Conservation (phyloP, 768 basidiomycete genomes). For the Lyophyllum decastes region DNA sequence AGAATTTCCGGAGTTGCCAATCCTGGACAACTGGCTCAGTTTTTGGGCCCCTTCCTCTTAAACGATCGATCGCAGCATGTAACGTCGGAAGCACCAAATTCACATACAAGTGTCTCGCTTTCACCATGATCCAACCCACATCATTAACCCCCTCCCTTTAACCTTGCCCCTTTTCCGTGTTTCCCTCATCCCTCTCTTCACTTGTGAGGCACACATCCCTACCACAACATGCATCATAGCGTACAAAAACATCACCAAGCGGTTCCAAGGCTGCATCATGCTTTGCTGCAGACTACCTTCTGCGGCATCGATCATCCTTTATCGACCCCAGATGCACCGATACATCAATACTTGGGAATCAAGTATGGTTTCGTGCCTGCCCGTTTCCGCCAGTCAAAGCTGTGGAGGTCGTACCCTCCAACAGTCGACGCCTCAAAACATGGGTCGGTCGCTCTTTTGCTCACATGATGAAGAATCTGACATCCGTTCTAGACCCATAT, state of each 20-base stretch:
- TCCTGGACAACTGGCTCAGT: constrained; percentile 19
- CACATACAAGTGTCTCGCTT: constrained; percentile 23
- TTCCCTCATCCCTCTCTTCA: constrained; percentile 7
- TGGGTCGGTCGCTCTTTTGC: constrained; percentile 51
- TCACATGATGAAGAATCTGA: background rate
- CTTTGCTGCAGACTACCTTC: constrained; percentile 62
- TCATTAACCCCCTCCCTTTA: constrained; percentile 9
- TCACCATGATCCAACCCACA: constrained; percentile 13
- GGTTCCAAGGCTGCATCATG: constrained; percentile 47
- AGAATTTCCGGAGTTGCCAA: constrained; percentile 17
- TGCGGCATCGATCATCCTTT: constrained; percentile 61
- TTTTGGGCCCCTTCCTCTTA: constrained; percentile 15
- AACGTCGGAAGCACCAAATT: constrained; percentile 25
- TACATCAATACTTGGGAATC: constrained; percentile 78
- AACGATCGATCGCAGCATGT: constrained; percentile 37
- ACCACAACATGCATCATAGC: constrained; percentile 30
- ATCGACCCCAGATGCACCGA: constrained; percentile 53
- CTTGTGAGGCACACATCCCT: background rate
- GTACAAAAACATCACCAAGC: constrained; percentile 22
- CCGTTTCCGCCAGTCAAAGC: constrained; percentile 73
- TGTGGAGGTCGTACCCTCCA: constrained; percentile 57
- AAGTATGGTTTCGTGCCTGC: constrained; percentile 76
- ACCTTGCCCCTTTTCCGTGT: constrained; percentile 11
- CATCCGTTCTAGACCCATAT: constrained; percentile 58
- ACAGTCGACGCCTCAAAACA: constrained; percentile 63